Base-by-base conservation (phyloP, 495 filamentous ascomycete genomes). In the Talaromyces ruber region DNA sequence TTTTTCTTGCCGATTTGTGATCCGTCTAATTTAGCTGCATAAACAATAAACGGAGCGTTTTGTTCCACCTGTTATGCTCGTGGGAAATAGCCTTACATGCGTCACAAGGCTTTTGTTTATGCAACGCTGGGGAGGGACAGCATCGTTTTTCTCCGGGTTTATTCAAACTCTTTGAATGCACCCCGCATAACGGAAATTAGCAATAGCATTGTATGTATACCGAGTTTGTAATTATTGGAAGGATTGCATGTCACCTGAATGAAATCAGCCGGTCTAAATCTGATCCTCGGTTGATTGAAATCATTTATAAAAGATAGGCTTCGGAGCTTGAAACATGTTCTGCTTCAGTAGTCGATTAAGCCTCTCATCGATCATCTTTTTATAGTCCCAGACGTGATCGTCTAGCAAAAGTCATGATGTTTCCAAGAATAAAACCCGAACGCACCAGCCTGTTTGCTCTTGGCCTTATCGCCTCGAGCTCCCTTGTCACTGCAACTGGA, bases 401-500 rank as follows among this genome's bases (percentile, higher is more conserved):
- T 8, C 18, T 47, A 22, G 6, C 16, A 47, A 21, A 8, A 54
- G 11, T 29, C 21, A 54, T 3, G 14, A 54, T 54, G 51, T 68
- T 68, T 39, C 73, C 72, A 60, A 68, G 68, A 65, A 54, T 57
- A 64, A 76, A 62, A 59, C 16, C 74, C 39, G 66, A 70, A 52
- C 6, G 51, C 6, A 26, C 51, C 11, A 60, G 68, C 43, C 60
- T 68, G 21, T 21, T 76, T 50, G 72, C 74, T 60, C 62, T 80
- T n/a, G 71, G 73, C 39, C 73, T 82, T 57, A 62, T 72, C 57
- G 74, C 69, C 65, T 70, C 69, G 18, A 65, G 61, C 56, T 75
- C 76, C 26, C 65, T 54, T 5, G 51, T 54, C 51, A 4, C 51
- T 6, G 51, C 51, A 14, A 54, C 51, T 28, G 51, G 51, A 11